Conservation (phyloP, 148 eudicot genomes). For the Rheum nobile region DNA sequence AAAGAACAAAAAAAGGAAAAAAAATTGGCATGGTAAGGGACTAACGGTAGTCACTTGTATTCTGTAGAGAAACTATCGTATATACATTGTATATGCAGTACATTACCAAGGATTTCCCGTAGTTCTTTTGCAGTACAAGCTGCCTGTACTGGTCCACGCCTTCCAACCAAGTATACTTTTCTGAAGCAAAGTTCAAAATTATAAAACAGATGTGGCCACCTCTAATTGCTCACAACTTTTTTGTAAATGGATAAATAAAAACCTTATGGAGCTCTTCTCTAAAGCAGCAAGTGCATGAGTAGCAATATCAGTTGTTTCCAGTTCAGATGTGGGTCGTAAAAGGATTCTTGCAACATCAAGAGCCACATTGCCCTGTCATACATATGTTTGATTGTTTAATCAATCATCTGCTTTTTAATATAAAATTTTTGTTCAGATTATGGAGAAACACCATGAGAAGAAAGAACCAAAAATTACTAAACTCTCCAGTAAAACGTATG, state of each 20-base stretch:
- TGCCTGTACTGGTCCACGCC: slow-evolving; percentile 99
- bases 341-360: slow-evolving; percentile 94
- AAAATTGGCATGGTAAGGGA: background rate
- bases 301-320: slow-evolving; percentile 83
- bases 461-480: background rate
- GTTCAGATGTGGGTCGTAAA: slow-evolving; percentile 50
- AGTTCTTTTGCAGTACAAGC: slow-evolving; percentile 98
- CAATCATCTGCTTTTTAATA: background rate
- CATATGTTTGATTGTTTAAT: background rate
- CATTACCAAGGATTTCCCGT: slow-evolving; percentile 81
- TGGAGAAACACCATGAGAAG: background rate
- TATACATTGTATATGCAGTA: background rate
- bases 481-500: background rate
- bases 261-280: slow-evolving; percentile 78
- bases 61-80: background rate
- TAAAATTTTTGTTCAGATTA: background rate
- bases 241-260: background rate
- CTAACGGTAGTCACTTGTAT: background rate
- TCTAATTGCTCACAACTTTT: background rate
- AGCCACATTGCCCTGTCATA: slow-evolving; percentile 86
- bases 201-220: background rate
- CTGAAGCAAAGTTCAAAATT: slow-evolving; percentile 27
- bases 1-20: background rate
- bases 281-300: slow-evolving; percentile 66
- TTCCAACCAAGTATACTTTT: slow-evolving; percentile 86